phyloP scores from a whole-genome alignment of 306 rosid species.

The Chamaecrista fasciculata region DNA sequence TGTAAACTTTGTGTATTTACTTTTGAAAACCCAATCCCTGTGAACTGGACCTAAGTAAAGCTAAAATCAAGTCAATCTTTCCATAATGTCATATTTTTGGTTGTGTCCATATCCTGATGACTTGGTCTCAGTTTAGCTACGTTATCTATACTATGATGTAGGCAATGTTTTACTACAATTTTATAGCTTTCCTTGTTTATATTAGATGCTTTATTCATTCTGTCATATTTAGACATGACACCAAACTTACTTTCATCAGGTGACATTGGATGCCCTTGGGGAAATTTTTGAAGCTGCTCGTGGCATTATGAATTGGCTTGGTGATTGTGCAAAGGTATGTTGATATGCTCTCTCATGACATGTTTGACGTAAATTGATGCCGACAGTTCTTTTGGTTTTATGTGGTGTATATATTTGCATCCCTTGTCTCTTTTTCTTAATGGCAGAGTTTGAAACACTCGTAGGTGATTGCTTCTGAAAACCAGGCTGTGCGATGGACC shows the following conservation, averaged over 20 bases:
- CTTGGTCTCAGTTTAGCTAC: background rate
- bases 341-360: conserved; percentile 35
- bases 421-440: background rate
- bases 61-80: background rate
- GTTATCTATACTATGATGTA: background rate
- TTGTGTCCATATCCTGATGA: background rate
- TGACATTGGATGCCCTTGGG: conserved; percentile 8
- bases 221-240: background rate
- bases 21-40: background rate
- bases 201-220: background rate
- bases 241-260: conserved; percentile 33
- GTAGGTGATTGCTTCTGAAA: conserved; percentile 71
- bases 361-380: conserved; percentile 7
- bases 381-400: background rate
- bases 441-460: conserved; percentile 23
- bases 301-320: conserved; percentile 54
- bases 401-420: background rate
- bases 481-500: conserved; percentile 81
- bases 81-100: background rate
- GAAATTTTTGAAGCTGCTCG: conserved; percentile 19
- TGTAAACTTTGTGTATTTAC: background rate
- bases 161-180: background rate
- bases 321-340: conserved; percentile 83
- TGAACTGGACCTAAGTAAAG: background rate
- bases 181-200: background rate